phyloP scores from a whole-genome alignment of 305 asterid genomes.

The Rubia peregrina region DNA sequence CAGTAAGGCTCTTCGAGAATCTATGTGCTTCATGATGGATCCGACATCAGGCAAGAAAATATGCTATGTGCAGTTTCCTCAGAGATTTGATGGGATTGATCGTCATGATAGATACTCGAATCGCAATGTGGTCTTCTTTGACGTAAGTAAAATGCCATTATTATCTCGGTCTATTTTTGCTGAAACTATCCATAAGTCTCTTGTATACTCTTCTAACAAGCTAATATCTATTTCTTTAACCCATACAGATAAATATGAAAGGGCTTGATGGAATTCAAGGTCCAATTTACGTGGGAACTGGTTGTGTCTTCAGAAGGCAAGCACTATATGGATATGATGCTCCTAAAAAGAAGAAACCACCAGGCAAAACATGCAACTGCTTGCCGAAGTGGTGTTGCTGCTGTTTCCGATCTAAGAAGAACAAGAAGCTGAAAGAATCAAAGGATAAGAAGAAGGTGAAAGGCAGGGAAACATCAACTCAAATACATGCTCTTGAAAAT shows the following conservation, averaged over 20 bases:
- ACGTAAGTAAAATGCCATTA: conserved; percentile 40
- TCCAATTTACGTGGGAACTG: conserved; percentile 95
- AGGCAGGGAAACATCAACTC: conserved; percentile 66
- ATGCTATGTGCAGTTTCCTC: conserved; percentile 97
- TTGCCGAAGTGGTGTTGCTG: conserved; percentile 76
- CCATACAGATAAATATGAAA: conserved; percentile 80
- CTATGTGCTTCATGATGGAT: conserved; percentile 99
- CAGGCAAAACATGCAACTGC: conserved; percentile 93
- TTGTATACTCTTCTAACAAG: conserved; percentile 3
- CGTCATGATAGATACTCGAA: conserved; percentile 91
- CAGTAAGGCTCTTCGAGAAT: conserved; percentile 91
- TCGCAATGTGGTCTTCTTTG: conserved; percentile 93
- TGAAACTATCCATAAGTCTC: not conserved
- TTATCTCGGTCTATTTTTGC: not conserved
- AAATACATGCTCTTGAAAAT: conserved; percentile 93
- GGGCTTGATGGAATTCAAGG: conserved; percentile 99
- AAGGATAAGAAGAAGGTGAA: conserved; percentile 70
- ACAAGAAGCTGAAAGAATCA: conserved; percentile 54
- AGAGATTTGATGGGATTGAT: conserved; percentile 94
- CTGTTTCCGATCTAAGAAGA: conserved; percentile 54
- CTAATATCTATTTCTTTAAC: conserved; percentile 19
- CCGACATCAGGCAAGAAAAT: conserved; percentile 91
- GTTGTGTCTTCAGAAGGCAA: conserved; percentile 93
- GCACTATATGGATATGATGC: conserved; percentile 92
- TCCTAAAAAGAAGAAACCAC: conserved; percentile 76